Evolutionary conservation across 371 early-diverging fungal genomes (phyloP), one percentile per base, ranked within the genome.

Genomic region (Quaeritorhiza haematococci): DNA sequence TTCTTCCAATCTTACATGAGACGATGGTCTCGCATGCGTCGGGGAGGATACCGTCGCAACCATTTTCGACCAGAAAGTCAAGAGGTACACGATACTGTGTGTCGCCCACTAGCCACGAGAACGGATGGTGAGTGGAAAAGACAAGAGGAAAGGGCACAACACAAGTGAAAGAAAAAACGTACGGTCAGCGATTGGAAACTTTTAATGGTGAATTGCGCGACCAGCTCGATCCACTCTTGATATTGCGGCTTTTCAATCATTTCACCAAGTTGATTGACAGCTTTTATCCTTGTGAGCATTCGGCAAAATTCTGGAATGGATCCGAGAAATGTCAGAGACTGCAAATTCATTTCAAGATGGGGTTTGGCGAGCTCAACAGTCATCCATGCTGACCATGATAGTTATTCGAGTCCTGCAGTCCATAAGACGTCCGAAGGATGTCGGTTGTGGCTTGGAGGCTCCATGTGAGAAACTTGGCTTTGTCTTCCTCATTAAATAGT

Each of bases 121-220:
- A 29, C 29, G 5, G 35, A 46, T 23, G 27, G 24, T n/a, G n/a
- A 38, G 13, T 10, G 13, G 38, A 38, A 38, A 38, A 38, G n/a
- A 38, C 38, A n/a, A n/a, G n/a, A 10, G 10, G 10, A 47, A 47
- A 47, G 0, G 38, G 2, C 19, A 26, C 19, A 61, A 17, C 53
- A 33, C 19, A 38, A 38, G 13, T 21, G 49, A 4, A 17, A 6
- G 2, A 23, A 19, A 7, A 17, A 43, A 51, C 54, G 41, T 76
- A 86, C 86, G 74, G 88, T 84, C 85, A 87, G 83, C 2, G 85
- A 78, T 23, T 80, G 76, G 58, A 92, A 85, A 3, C 84, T 87
- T 33, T 86, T 84, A 17, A 84, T 67, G 0, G 91, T 84, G 57
- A 93, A 93, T 27, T 80, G 69, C 1, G 89, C 86, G 8, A 89